These are phyloP conservation scores for Drechslera avenae DNA, from an alignment of 2,329 filamentous ascomycete species.

Conservation along the genomic window DNA sequence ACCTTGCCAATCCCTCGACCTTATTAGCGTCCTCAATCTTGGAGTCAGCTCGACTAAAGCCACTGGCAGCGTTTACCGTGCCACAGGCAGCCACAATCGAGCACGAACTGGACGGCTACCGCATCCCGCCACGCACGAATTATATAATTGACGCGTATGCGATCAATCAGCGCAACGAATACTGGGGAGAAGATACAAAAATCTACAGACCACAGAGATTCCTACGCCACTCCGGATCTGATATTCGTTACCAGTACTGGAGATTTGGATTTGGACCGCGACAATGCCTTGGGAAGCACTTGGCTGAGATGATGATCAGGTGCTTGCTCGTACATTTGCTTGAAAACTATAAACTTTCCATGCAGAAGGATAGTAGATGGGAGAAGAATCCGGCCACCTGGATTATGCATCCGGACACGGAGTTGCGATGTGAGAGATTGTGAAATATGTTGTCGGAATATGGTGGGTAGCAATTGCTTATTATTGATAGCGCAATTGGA, in stretches of 20 bases:
- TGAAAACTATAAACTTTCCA: background rate
- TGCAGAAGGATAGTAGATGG: background rate
- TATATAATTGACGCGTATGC: conserved; percentile 51
- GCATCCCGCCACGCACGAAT: conserved; percentile 42
- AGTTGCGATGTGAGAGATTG: no score
- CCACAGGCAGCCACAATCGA: conserved; percentile 48
- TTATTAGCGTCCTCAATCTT: conserved; percentile 39
- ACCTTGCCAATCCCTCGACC: conserved; percentile 22
- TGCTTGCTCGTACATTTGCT: background rate
- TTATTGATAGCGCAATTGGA: no score
- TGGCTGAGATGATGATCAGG: conserved; percentile 40
- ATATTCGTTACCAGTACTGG: conserved; percentile 49
- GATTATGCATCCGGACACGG: background rate
- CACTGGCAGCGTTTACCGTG: conserved; percentile 45
- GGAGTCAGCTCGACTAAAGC: conserved; percentile 50
- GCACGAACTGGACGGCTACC: conserved; percentile 20
- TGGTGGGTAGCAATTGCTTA: no score
- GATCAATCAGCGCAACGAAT: conserved; percentile 49
- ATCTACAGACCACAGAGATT: conserved; percentile 42
- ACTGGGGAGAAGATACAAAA: conserved; percentile 49
- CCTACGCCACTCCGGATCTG: conserved; percentile 6
- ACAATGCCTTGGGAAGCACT: conserved; percentile 52
- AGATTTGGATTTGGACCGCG: conserved; percentile 54
- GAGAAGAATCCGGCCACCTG: background rate
- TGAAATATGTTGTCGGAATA: no score